Conservation (phyloP, 1,284 basidiomycete genomes). For the Apiotrichum montevideense region DNA sequence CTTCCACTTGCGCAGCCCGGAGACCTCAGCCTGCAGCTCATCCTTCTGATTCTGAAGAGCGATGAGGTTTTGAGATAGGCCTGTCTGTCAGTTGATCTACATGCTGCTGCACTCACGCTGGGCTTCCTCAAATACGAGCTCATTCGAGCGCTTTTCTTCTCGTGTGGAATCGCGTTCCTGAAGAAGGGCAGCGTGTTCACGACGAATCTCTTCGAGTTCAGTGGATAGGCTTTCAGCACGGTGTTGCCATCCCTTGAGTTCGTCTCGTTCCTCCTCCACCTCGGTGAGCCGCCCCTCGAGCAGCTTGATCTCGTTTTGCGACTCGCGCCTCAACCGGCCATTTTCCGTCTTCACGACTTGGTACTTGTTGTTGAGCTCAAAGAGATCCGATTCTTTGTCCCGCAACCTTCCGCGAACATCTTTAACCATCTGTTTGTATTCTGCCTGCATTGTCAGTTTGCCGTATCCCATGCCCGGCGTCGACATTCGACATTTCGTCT, state of each 20-base stretch:
- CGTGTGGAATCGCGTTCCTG: constrained; percentile 16
- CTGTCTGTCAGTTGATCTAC: constrained; percentile 12
- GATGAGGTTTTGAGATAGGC: constrained; percentile 34
- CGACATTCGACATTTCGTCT: background rate
- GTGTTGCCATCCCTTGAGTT: constrained; percentile 28
- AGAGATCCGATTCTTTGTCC: background rate
- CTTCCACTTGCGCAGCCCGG: constrained; percentile 34
- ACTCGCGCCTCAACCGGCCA: constrained; percentile 1
- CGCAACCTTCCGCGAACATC: background rate
- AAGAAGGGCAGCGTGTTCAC: constrained; percentile 22
- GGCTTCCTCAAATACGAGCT: constrained; percentile 31
- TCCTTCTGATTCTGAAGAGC: constrained; percentile 31
- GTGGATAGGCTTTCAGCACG: constrained; percentile 35
- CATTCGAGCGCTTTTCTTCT: constrained; percentile 23
- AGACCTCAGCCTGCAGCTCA: constrained; percentile 32
- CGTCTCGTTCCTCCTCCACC: constrained; percentile 27
- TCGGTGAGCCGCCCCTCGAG: constrained; percentile 25
- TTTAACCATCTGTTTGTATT: constrained; percentile 1
- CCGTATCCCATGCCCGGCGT: too few species aligned
- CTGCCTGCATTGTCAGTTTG: background rate
- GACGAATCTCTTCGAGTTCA: constrained; percentile 37
- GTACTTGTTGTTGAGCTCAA: background rate
- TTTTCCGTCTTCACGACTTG: background rate
- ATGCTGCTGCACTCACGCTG: constrained; percentile 26
- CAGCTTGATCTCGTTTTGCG: constrained; percentile 22